Evolutionary conservation across 2,329 filamentous ascomycete genomes (phyloP).

Genomic region (Ophiostoma quercus): DNA sequence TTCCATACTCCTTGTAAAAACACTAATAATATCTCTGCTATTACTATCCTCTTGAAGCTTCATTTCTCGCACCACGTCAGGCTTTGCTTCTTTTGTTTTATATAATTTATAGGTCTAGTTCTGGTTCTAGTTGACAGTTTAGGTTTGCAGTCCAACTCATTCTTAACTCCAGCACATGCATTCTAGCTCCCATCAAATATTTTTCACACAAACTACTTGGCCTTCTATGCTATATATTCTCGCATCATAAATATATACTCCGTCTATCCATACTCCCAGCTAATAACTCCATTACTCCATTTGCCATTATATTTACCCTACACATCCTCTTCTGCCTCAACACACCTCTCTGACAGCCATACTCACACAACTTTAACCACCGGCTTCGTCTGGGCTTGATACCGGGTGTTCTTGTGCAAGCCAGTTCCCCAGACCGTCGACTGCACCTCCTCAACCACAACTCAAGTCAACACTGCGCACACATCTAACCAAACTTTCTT

Average conservation of each 20-base stretch:
- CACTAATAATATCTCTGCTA: slow-evolving; percentile 1
- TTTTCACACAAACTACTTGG: background rate
- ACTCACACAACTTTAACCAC: background rate
- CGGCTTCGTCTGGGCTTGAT: background rate
- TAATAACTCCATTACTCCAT: background rate
- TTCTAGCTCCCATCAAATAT: too few relatives aligned
- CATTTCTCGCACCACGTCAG: background rate
- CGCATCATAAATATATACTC: background rate
- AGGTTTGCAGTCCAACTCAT: too few relatives aligned
- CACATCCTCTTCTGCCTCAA: background rate
- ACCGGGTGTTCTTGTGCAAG: background rate
- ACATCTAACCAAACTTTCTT: background rate
- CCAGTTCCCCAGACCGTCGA: background rate
- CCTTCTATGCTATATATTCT: background rate
- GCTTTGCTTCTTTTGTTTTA: background rate
- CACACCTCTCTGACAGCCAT: background rate
- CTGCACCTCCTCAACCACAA: background rate
- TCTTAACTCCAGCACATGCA: too few relatives aligned
- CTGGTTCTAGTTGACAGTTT: background rate
- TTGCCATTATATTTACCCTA: background rate
- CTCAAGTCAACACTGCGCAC: background rate
- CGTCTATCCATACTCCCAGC: background rate
- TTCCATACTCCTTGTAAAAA: background rate
- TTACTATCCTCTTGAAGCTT: background rate
- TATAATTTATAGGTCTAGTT: background rate